phyloP scores from a whole-genome alignment of 331 rosid species.

The Quercus phellos region DNA sequence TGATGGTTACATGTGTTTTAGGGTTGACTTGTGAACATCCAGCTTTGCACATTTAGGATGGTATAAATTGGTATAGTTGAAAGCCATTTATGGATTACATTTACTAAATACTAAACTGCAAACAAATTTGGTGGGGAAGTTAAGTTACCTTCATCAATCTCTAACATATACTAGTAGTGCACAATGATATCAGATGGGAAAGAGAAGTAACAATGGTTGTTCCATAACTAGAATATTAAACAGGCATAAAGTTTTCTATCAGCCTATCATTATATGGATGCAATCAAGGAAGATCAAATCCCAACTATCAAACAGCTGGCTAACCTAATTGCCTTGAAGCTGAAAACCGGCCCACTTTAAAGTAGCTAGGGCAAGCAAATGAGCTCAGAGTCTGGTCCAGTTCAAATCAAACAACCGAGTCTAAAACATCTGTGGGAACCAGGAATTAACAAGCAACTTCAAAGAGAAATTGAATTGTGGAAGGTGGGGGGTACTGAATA shows the following conservation, averaged over 20 bases:
- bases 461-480: too few species aligned
- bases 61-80: background rate
- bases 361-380: too few species aligned
- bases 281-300: background rate
- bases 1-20: background rate
- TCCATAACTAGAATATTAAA: background rate
- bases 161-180: background rate
- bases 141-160: background rate
- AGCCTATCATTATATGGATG: background rate
- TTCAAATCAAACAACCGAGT: too few species aligned
- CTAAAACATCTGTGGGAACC: too few species aligned
- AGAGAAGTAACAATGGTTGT: background rate
- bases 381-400: too few species aligned
- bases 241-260: background rate
- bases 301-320: background rate
- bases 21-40: background rate
- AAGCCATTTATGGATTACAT: background rate
- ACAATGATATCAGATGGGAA: too few species aligned
- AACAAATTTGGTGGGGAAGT: background rate
- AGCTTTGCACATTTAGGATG: background rate
- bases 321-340: background rate
- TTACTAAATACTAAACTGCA: background rate
- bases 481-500: too few species aligned
- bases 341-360: background rate
- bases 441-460: too few species aligned